Conservation (phyloP, 306 rosid species). For the barrel medic (Medicago truncatula) region DNA sequence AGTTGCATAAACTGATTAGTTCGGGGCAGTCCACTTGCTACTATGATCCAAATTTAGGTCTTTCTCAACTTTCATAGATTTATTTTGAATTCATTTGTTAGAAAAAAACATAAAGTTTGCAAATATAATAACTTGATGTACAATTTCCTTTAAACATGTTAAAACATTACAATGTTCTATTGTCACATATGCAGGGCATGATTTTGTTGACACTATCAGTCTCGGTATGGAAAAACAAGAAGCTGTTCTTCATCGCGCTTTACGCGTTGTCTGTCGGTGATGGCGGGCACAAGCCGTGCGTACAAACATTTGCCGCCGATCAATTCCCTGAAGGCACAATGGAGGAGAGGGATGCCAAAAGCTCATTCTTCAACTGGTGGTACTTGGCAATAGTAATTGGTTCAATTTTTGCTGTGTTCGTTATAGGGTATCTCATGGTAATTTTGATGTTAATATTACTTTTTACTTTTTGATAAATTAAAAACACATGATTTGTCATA, state of each 20-base stretch:
- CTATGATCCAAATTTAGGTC: too few relatives aligned
- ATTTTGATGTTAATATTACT: not conserved
- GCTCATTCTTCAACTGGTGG: constrained; percentile 87
- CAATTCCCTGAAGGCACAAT: constrained; percentile 64
- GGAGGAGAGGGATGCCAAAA: constrained; percentile 58
- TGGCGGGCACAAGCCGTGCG: constrained; percentile 83
- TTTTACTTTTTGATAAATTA: too few relatives aligned
- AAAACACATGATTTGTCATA: too few relatives aligned
- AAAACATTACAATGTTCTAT: not conserved
- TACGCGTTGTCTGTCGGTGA: constrained; percentile 64
- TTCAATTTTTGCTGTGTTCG: constrained; percentile 52
- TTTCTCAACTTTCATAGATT: too few relatives aligned
- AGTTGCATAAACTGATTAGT: too few relatives aligned
- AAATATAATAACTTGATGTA: too few relatives aligned
- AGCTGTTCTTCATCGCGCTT: constrained; percentile 51
- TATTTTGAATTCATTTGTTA: not conserved
- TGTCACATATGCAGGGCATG: constrained; percentile 53
- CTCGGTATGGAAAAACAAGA: constrained; percentile 39
- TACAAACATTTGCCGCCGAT: constrained; percentile 84
- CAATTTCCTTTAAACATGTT: not conserved
- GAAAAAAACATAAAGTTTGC: too few relatives aligned
- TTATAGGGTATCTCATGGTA: constrained; percentile 67
- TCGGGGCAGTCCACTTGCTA: too few relatives aligned
- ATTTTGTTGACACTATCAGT: constrained; percentile 59
- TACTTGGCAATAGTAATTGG: constrained; percentile 60